Conservation (phyloP, 805 yeast species). For the Candida chauliodis region DNA sequence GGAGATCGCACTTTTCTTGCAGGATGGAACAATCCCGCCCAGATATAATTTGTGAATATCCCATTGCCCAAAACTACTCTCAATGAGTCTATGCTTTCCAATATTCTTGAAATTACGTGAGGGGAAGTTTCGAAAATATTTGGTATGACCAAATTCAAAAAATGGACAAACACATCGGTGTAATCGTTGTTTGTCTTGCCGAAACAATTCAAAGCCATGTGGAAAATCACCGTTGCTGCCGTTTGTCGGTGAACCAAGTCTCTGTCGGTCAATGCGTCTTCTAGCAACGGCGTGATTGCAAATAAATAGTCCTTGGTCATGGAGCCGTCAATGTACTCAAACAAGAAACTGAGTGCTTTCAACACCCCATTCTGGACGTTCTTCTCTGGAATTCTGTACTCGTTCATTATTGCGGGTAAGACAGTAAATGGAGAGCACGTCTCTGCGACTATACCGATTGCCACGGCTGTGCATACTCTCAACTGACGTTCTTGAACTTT, state of each 20-base stretch:
- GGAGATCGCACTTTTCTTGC: slow-evolving; percentile 81
- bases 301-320: slow-evolving; percentile 78
- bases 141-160: slow-evolving; percentile 78
- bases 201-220: slow-evolving; percentile 72
- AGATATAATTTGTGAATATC: slow-evolving; percentile 63
- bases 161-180: slow-evolving; percentile 66
- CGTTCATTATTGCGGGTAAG: slow-evolving; percentile 92
- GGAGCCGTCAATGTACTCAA: slow-evolving; percentile 81
- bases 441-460: slow-evolving; percentile 94
- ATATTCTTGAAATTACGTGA: slow-evolving; percentile 79
- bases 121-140: slow-evolving; percentile 94
- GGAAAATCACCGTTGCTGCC: slow-evolving; percentile 82
- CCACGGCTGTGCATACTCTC: slow-evolving; percentile 96
- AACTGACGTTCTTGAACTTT: slow-evolving; percentile 93
- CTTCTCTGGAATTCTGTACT: slow-evolving; percentile 85
- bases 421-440: slow-evolving; percentile 91
- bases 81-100: slow-evolving; percentile 76
- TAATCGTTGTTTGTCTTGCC: slow-evolving; percentile 71
- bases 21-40: slow-evolving; percentile 93
- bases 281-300: slow-evolving; percentile 72
- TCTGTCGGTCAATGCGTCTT: slow-evolving; percentile 86
- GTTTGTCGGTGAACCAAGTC: slow-evolving; percentile 95
- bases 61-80: slow-evolving; percentile 77
- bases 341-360: slow-evolving; percentile 85
- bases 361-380: slow-evolving; percentile 95